These are phyloP conservation scores for Avicennia marina DNA, from an alignment of 257 asterid species.

Conservation along the genomic window DNA sequence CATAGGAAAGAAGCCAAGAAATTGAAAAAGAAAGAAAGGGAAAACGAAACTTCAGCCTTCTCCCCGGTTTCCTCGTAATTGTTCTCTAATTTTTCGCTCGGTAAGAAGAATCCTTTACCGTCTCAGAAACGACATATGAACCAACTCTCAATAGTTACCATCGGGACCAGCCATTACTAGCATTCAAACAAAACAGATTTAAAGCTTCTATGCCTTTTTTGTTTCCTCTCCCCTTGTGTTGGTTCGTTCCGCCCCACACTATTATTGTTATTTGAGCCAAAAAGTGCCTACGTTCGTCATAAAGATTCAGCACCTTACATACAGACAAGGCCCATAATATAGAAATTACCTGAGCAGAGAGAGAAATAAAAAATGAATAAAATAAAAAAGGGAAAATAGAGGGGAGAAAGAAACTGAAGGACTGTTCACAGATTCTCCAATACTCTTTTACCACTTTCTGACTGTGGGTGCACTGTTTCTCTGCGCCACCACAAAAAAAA, in stretches of 20 bases:
- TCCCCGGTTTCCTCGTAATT: slow-evolving; percentile 40
- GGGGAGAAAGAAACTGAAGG: too few relatives aligned
- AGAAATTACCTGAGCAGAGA: slow-evolving; percentile 27
- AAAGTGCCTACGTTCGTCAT: slow-evolving; percentile 21
- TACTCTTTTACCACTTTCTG: too few relatives aligned
- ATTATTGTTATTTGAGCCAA: slow-evolving; percentile 32
- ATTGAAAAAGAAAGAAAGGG: neutral
- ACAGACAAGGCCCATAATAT: slow-evolving; percentile 34
- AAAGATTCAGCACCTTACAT: slow-evolving; percentile 30
- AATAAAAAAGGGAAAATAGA: too few relatives aligned
- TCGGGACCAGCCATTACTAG: slow-evolving; percentile 28
- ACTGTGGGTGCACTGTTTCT: too few relatives aligned
- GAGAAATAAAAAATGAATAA: slow-evolving; percentile 2
- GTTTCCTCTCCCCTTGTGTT: slow-evolving; percentile 26
- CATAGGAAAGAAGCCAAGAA: slow-evolving; percentile 21
- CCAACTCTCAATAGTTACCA: slow-evolving; percentile 43
- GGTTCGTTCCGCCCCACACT: slow-evolving; percentile 22
- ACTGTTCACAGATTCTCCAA: too few relatives aligned
- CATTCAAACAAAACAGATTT: slow-evolving; percentile 37
- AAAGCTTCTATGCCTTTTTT: too few relatives aligned
- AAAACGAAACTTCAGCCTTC: slow-evolving; percentile 27
- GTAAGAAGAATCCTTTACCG: slow-evolving; percentile 31
- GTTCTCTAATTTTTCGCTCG: slow-evolving; percentile 22
- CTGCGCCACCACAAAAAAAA: too few relatives aligned
- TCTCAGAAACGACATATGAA: slow-evolving; percentile 45